Percentiles rank a stretch among this genome's conserved stretches.
phyloP scores from a whole-genome alignment of 176 grass and related monocot genomes.

The Zoysia pacifica region DNA sequence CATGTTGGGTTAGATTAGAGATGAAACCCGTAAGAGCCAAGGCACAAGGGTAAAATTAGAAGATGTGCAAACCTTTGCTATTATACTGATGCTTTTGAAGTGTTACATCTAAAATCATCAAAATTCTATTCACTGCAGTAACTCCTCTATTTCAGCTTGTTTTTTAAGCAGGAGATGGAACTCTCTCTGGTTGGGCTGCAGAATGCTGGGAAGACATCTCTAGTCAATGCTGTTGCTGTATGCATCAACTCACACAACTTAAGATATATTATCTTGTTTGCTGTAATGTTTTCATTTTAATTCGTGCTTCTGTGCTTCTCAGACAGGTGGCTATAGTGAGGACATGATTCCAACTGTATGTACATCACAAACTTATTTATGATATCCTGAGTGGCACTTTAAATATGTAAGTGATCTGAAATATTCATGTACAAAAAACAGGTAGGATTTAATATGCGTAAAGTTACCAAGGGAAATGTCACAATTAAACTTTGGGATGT shows the following conservation, averaged over 20 bases:
- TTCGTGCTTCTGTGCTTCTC: constrained; percentile 46
- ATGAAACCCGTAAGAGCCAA: no score
- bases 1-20: no score
- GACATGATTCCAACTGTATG: constrained; percentile 99
- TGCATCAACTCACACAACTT: constrained; percentile 37
- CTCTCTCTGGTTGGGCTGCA: constrained; percentile 92
- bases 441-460: constrained; percentile 99
- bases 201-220: constrained; percentile 96
- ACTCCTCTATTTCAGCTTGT: constrained; percentile 56
- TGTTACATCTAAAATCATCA: not conserved
- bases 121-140: not conserved
- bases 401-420: constrained; percentile 18
- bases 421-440: constrained; percentile 42
- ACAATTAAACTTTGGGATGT: constrained; percentile 99
- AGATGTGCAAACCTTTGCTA: not conserved
- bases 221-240: constrained; percentile 94
- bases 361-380: constrained; percentile 33
- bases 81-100: not conserved
- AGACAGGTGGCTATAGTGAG: constrained; percentile 98
- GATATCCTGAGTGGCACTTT: constrained; percentile 3
- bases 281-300: constrained; percentile 47
- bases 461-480: constrained; percentile 99
- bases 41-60: not conserved
- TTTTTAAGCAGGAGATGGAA: constrained; percentile 99
- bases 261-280: constrained; percentile 29